Evolutionary conservation across 2,329 filamentous ascomycete genomes (phyloP).

Genomic region (Aspergillus persii): DNA sequence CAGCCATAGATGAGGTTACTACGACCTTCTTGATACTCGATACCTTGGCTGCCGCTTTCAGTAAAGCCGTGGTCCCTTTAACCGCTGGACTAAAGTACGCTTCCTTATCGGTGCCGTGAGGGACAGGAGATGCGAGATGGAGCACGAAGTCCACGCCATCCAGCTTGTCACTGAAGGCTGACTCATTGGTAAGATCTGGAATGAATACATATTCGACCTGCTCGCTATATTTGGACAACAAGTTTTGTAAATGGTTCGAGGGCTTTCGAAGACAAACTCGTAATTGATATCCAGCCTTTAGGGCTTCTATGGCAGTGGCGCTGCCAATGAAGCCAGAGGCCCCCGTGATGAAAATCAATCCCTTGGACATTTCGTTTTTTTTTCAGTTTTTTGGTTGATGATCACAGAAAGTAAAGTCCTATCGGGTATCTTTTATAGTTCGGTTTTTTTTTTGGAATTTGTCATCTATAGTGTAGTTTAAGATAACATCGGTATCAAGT

Average conservation of each 20-base stretch:
- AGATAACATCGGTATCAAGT: too few relatives aligned
- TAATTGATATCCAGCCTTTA: conserved; percentile 21
- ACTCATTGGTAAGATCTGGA: conserved; percentile 18
- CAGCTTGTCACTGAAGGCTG: conserved; percentile 14
- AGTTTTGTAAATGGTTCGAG: conserved; percentile 10
- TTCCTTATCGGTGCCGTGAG: conserved; percentile 16
- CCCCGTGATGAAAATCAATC: conserved; percentile 26
- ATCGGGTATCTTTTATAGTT: too few relatives aligned
- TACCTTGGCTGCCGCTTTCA: conserved; percentile 17
- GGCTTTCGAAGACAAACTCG: conserved; percentile 20
- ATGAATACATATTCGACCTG: conserved; percentile 20
- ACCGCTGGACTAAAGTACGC: conserved; percentile 21
- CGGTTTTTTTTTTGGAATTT: too few relatives aligned
- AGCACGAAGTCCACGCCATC: conserved; percentile 24
- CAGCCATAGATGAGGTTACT: conserved; percentile 20
- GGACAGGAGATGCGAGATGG: conserved; percentile 26
- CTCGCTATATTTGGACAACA: conserved; percentile 13
- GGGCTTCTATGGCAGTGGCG: conserved; percentile 16
- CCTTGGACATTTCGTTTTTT: conserved; percentile 14
- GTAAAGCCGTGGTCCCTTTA: conserved; percentile 18
- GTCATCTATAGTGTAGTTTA: too few relatives aligned
- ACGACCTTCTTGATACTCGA: conserved; percentile 25
- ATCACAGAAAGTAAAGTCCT: too few relatives aligned
- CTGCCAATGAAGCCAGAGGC: conserved; percentile 27
- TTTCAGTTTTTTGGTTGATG: too few relatives aligned